Base-by-base conservation (phyloP, 495 filamentous ascomycete genomes). In the Podospora pseudocomata region DNA sequence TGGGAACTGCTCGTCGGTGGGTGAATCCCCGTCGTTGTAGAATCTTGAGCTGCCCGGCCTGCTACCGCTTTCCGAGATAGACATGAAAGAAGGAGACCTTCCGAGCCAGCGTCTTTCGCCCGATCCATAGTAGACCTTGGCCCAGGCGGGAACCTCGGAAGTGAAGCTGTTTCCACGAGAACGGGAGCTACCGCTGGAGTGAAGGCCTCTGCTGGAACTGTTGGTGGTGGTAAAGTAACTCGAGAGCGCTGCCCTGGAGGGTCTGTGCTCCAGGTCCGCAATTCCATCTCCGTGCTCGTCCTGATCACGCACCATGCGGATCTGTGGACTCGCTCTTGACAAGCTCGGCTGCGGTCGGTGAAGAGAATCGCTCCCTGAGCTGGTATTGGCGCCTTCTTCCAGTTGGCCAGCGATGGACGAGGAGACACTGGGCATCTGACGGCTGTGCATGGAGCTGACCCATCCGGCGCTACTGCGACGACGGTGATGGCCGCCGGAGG, bases 91-190 rank as follows among this genome's bases (percentile, higher is more conserved):
- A 11, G 78, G 75, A 7, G 80, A 63, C 13, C 64, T 75, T 18
- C 78, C 74, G 18, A 83, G 73, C 68, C 79, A 83, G 15, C 81
- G 79, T 49, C 80, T 75, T 67, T 86, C 84, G 30, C 83, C 84
- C 54, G 83, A 85, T 55, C 85, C 84, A 68, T 87, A 87, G 69
- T 87, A 87, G 3, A 86, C 73, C 63, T 78, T 81, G 64, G 88
- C 88, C 88, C 88, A 91, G 49, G 83, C 77, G n/a, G 88, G 88
- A 61, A 92, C 86, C 32, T 85, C 80, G 65, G 77, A 80, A 0
- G 86, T 82, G 49, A 90, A 81, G 64, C 85, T 89, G 69, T 83
- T 82, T 53, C 78, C 68, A 34, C 84, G 79, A 18, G 60, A 28
- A 16, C 27, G 20, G 23, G 84, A 82, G 77, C 82, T 83, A 23